These are phyloP conservation scores for Syncephalis plumigaleata DNA, from an alignment of 371 early-diverging fungal species.

Conservation along the genomic window DNA sequence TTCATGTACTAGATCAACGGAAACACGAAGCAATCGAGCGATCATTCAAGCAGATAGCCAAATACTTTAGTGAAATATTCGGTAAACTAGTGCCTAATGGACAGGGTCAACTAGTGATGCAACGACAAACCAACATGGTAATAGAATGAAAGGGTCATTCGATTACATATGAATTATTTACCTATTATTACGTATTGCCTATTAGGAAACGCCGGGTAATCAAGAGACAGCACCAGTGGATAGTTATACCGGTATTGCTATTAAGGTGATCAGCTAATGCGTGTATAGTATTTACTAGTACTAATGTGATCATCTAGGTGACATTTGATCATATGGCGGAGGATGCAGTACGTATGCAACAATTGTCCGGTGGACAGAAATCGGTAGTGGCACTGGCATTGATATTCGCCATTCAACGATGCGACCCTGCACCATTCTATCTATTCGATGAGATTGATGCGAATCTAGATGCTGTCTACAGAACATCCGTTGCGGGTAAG, in stretches of 20 bases:
- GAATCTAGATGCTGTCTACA: slow-evolving; percentile 93
- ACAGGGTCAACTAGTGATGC: slow-evolving; percentile 71
- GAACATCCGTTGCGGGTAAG: slow-evolving; percentile 78
- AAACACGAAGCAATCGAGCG: slow-evolving; percentile 95
- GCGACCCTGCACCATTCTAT: slow-evolving; percentile 99
- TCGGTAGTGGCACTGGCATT: slow-evolving; percentile 94
- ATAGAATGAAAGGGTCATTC: background rate
- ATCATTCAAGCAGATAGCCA: slow-evolving; percentile 85
- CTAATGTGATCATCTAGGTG: slow-evolving; percentile 21
- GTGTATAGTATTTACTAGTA: background rate
- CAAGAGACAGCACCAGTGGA: slow-evolving; percentile 26
- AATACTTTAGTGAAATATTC: slow-evolving; percentile 77
- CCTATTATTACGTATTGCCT: background rate
- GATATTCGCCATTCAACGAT: slow-evolving; percentile 97
- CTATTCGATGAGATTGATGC: slow-evolving; percentile 99
- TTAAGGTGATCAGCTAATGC: slow-evolving; percentile 27
- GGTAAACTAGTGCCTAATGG: slow-evolving; percentile 83
- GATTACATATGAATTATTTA: background rate
- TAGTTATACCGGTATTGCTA: slow-evolving; percentile 82
- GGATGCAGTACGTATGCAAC: slow-evolving; percentile 86
- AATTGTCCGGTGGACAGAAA: slow-evolving; percentile 98
- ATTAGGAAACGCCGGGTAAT: background rate
- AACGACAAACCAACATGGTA: slow-evolving; percentile 43
- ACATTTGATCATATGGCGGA: slow-evolving; percentile 77
- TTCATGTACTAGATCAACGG: slow-evolving; percentile 76